Evolutionary conservation across 139 green algal species (phyloP), one percentile per base, ranked within the genome.

Genomic region (Edaphochlamys debaryana): DNA sequence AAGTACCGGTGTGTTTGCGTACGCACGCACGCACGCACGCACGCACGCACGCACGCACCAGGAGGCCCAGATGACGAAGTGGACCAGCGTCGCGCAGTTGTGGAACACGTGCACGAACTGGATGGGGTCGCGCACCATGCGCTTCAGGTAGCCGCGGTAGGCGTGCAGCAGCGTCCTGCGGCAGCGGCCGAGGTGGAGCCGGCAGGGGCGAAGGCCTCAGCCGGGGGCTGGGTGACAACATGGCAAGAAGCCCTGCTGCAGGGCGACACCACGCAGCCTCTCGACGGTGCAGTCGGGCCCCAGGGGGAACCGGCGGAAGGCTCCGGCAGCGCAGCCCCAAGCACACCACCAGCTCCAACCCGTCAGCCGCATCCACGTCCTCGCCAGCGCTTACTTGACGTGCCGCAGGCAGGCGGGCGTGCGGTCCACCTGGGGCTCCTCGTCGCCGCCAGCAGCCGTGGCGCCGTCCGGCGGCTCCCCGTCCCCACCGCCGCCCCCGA

Each of bases 11-110:
- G n/a, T n/a, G n/a, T n/a, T n/a, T n/a, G n/a, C n/a, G n/a, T n/a
- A n/a, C n/a, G n/a, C n/a, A n/a, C n/a, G n/a, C n/a, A n/a, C n/a
- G n/a, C n/a, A n/a, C n/a, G n/a, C n/a, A n/a, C n/a, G n/a, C n/a
- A n/a, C n/a, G n/a, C n/a, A n/a, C n/a, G n/a, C n/a, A n/a, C n/a
- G n/a, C n/a, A n/a, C n/a, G n/a, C n/a, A n/a, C n/a, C n/a, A 71
- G 52, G 74, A 58, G 54, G 88, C 81, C 88, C 88, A 94, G 17
- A 84, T 84, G 45, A 91, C 75, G 82, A 92, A 94, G 85, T 92
- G 88, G 27, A 90, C 77, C 23, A 90, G 34, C 30, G 87, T 90
- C 58, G 88, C 69, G 63, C 80, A 63, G 68, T 88, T 56, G 85
- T 93, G 87, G 66, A 87, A 69, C 48, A 85, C 48, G 87, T 88